Percentiles rank a stretch among this genome's conserved stretches.
Evolutionary conservation across 257 asterid species (phyloP).

Genomic region (Striga asiatica): DNA sequence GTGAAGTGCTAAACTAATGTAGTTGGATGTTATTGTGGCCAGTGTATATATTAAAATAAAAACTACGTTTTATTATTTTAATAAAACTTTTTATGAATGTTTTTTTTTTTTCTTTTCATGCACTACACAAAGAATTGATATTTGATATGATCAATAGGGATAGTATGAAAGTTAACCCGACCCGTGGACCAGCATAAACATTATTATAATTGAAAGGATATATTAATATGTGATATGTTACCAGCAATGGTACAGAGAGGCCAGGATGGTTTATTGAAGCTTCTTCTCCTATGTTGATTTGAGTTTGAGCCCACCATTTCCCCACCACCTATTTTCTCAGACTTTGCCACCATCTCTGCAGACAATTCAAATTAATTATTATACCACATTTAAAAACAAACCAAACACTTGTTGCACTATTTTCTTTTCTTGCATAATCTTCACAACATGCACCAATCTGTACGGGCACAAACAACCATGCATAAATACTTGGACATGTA

Average conservation of each 20-base stretch:
- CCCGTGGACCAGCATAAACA: too few species aligned
- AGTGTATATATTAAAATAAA: too few species aligned
- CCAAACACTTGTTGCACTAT: neutral
- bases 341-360: constrained; percentile 30
- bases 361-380: neutral
- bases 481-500: neutral
- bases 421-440: neutral
- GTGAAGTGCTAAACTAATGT: too few species aligned
- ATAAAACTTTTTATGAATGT: too few species aligned
- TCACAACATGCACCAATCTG: neutral
- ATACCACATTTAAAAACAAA: constrained; percentile 17
- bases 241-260: constrained; percentile 83
- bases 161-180: too few species aligned
- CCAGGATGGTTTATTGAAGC: constrained; percentile 68
- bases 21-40: too few species aligned
- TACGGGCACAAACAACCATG: neutral
- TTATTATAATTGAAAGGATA: too few species aligned
- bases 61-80: too few species aligned
- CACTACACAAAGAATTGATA: too few species aligned
- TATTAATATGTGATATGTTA: constrained; percentile 21
- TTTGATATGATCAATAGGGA: too few species aligned
- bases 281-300: constrained; percentile 29
- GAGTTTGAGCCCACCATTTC: constrained; percentile 14
- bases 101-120: too few species aligned
- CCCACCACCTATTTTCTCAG: constrained; percentile 29